These are phyloP conservation scores for Apiospora saccharicola DNA, from an alignment of 2,329 filamentous ascomycete genomes.

Conservation along the genomic window DNA sequence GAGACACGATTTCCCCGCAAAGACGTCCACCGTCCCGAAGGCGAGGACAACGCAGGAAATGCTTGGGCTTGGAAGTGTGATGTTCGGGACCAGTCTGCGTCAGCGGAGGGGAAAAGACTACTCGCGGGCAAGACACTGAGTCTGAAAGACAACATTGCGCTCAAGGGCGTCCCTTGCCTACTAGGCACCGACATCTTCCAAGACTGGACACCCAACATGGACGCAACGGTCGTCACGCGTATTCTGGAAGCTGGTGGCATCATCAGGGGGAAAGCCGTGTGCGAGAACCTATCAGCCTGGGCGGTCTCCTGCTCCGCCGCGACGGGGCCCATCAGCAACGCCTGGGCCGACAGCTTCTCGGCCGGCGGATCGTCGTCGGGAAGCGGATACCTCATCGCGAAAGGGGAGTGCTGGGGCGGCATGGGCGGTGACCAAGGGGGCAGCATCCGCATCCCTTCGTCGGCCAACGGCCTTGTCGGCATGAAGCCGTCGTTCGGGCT, in stretches of 20 bases:
- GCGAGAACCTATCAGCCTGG: constrained; percentile 54
- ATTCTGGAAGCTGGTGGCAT: constrained; percentile 50
- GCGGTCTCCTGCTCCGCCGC: constrained; percentile 51
- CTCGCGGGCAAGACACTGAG: constrained; percentile 51
- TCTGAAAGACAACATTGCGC: constrained; percentile 57
- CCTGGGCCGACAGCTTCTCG: constrained; percentile 51
- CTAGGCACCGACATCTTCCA: constrained; percentile 51
- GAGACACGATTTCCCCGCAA: constrained; percentile 21
- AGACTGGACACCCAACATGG: constrained; percentile 47
- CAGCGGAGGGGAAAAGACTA: constrained; percentile 34
- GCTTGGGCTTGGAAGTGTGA: constrained; percentile 53
- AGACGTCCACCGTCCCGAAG: constrained; percentile 42
- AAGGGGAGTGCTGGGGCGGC: constrained; percentile 41
- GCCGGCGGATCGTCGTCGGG: constrained; percentile 55
- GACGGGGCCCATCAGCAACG: constrained; percentile 55
- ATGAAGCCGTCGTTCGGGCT: constrained; percentile 44
- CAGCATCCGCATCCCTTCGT: constrained; percentile 43
- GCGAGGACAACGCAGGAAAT: constrained; percentile 44
- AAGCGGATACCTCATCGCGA: constrained; percentile 50
- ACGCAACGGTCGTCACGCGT: constrained; percentile 53
- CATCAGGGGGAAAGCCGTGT: constrained; percentile 51
- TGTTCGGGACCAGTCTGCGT: constrained; percentile 39
- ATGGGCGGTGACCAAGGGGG: constrained; percentile 46
- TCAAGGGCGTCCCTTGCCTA: constrained; percentile 52
- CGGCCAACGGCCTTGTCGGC: constrained; percentile 41